Percentiles rank a stretch among this genome's conserved stretches.
phyloP scores from a whole-genome alignment of 257 asterid species.

The Solanum neorickii region DNA sequence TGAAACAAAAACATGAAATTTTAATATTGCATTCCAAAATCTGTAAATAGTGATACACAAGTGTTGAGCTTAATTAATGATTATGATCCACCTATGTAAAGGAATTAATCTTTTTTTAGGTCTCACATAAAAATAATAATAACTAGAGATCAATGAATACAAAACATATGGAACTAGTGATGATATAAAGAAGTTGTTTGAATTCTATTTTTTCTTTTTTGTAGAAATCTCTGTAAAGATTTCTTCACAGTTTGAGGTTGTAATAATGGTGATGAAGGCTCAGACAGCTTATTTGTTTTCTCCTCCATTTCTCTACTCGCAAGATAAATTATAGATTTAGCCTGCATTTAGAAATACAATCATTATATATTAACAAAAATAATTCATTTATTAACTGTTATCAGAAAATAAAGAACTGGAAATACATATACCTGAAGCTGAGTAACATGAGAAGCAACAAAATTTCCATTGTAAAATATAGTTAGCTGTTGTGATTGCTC shows the following conservation, averaged over 20 bases:
- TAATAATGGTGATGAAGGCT: neutral
- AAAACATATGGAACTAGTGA: neutral
- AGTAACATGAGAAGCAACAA: conserved; percentile 36
- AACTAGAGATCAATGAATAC: neutral
- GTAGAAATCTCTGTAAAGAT: conserved; percentile 18
- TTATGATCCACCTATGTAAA: no score
- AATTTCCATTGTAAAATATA: conserved; percentile 40
- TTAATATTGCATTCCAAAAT: no score
- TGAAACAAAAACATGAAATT: no score
- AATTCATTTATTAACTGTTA: no score
- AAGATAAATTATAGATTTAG: conserved; percentile 5
- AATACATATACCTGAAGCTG: conserved; percentile 17
- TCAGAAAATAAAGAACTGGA: no score
- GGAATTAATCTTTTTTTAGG: no score
- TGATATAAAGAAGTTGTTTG: conserved; percentile 8
- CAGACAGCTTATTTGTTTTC: neutral
- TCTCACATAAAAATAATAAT: no score
- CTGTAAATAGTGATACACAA: no score
- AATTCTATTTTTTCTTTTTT: conserved; percentile 16
- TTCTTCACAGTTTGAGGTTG: conserved; percentile 6
- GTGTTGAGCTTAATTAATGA: no score
- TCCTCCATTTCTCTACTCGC: conserved; percentile 13
- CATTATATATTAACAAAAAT: no score
- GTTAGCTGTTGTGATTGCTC: conserved; percentile 18
- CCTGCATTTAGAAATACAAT: neutral